A percentile compares a stretch with the other conserved stretches of the same genome.
These are phyloP conservation scores for Cicer judaicum DNA, from an alignment of 306 rosid genomes.

Conservation along the genomic window DNA sequence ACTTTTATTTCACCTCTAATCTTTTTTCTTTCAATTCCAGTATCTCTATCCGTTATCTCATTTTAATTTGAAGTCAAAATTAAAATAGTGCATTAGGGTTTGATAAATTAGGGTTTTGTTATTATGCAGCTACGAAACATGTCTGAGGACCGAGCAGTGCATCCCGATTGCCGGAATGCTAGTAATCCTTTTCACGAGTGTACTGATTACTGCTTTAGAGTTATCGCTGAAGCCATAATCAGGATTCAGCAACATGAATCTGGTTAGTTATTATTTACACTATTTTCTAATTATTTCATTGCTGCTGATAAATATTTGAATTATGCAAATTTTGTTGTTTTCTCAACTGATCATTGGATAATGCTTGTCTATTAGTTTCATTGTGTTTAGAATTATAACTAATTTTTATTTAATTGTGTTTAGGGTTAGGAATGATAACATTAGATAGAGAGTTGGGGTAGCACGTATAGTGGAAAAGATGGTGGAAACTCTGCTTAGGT, in stretches of 20 bases:
- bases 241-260: conserved; percentile 50
- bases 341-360: neutral
- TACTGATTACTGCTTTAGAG: conserved; percentile 78
- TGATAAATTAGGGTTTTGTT: conserved; percentile 41
- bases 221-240: conserved; percentile 75
- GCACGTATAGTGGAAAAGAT: too few species aligned
- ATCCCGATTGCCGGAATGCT: conserved; percentile 93
- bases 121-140: conserved; percentile 38
- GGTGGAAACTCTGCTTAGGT: too few species aligned
- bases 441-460: too few species aligned
- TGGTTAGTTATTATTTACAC: conserved; percentile 48
- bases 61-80: neutral
- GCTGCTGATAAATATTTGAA: neutral
- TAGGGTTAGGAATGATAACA: too few species aligned
- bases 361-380: neutral
- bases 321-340: neutral
- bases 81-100: neutral
- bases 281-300: neutral
- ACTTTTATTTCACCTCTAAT: neutral
- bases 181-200: conserved; percentile 87
- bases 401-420: neutral
- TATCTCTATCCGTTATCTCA: neutral
- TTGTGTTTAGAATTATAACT: conserved; percentile 16
- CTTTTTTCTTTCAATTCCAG: conserved; percentile 21
- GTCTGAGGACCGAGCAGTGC: conserved; percentile 80